Percentiles rank a stretch among this genome's conserved stretches.
Conservation (phyloP, 2,329 filamentous ascomycete species). For the Chaetoscypha palmicola region DNA sequence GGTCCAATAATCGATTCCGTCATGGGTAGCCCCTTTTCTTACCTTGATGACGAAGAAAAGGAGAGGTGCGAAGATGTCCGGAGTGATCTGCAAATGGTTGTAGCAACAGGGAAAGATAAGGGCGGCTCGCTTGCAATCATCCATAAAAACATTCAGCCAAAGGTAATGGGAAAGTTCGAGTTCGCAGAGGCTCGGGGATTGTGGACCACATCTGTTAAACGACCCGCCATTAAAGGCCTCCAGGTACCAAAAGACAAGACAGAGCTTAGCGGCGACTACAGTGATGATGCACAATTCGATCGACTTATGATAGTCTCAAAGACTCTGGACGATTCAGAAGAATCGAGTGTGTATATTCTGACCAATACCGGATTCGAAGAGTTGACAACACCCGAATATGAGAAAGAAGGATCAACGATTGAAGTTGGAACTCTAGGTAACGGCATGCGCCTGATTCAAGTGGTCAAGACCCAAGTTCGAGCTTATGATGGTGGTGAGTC, state of each 20-base stretch:
- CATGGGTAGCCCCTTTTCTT: conserved; percentile 50
- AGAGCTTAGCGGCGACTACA: conserved; percentile 44
- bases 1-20: conserved; percentile 73
- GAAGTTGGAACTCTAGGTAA: conserved; percentile 79
- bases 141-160: conserved; percentile 70
- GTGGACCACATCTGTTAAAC: conserved; percentile 73
- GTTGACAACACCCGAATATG: conserved; percentile 80
- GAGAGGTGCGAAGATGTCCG: conserved; percentile 40
- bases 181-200: conserved; percentile 68
- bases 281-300: conserved; percentile 58
- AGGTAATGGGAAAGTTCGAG: conserved; percentile 60
- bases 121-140: conserved; percentile 68
- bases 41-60: conserved; percentile 40
- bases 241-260: conserved; percentile 42
- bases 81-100: conserved; percentile 53
- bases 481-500: conserved; percentile 81
- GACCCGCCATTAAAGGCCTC: conserved; percentile 55
- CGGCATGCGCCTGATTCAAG: conserved; percentile 76
- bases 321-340: conserved; percentile 53
- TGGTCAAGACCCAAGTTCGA: conserved; percentile 77
- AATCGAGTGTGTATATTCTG: conserved; percentile 72
- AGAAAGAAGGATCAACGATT: conserved; percentile 80
- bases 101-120: conserved; percentile 55
- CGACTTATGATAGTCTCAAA: conserved; percentile 80
- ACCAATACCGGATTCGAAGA: conserved; percentile 69